Evolutionary conservation across 2,329 filamentous ascomycete species (phyloP).

Genomic region (Ophiostoma angusticollis): DNA sequence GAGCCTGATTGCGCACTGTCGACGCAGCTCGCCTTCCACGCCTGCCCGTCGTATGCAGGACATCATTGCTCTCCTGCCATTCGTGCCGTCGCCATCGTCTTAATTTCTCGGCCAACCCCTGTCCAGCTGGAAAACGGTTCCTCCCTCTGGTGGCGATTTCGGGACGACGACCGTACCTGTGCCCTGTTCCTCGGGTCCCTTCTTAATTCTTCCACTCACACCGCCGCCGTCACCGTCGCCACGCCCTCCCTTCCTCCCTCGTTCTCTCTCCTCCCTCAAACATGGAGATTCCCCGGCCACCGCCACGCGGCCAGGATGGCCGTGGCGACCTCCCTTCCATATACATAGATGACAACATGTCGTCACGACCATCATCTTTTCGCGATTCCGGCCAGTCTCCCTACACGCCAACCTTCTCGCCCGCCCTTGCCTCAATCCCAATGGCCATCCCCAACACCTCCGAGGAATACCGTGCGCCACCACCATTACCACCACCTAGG

Average conservation of each 20-base stretch:
- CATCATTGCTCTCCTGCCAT: not conserved
- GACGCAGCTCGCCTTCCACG: conserved; percentile 1
- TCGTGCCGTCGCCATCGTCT: no score
- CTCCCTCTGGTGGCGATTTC: conserved; percentile 3
- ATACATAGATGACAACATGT: conserved; percentile 14
- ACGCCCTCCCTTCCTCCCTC: not conserved
- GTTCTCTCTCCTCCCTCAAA: not conserved
- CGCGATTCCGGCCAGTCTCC: conserved; percentile 4
- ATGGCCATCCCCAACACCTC: conserved; percentile 25
- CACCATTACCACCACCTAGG: conserved; percentile 24
- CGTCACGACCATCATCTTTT: conserved; percentile 7
- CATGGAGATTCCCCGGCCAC: conserved; percentile 14
- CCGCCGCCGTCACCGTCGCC: not conserved
- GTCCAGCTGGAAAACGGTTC: conserved; percentile 6
- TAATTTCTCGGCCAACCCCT: conserved; percentile 2
- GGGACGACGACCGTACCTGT: not conserved
- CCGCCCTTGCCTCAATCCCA: conserved; percentile 21
- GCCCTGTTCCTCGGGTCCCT: not conserved
- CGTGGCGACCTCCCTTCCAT: conserved; percentile 14
- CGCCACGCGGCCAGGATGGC: conserved; percentile 8
- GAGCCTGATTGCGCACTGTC: no score
- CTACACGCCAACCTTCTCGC: conserved; percentile 18
- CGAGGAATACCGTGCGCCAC: conserved; percentile 23
- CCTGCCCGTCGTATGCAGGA: not conserved
- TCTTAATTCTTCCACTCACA: not conserved